phyloP scores from a whole-genome alignment of 176 grass and related monocot species.

The Chloris gayana region DNA sequence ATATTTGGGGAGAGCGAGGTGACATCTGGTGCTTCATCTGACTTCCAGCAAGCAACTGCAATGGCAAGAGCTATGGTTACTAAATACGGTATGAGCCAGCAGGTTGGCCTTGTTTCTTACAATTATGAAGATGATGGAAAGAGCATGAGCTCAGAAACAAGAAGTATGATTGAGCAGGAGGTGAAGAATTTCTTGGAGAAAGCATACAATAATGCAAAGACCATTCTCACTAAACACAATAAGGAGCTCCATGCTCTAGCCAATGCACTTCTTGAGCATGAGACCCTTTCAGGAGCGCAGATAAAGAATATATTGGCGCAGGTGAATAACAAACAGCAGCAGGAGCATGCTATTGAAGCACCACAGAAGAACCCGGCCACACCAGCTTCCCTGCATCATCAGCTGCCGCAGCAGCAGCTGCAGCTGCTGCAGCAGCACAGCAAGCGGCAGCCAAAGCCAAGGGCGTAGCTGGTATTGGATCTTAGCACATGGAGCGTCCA shows the following conservation, averaged over 20 bases:
- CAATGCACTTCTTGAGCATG: constrained; percentile 83
- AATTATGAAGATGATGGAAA: constrained; percentile 80
- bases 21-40: constrained; percentile 84
- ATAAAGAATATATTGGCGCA: constrained; percentile 84
- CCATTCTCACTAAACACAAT: constrained; percentile 75
- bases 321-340: constrained; percentile 56
- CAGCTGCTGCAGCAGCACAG: constrained; percentile 61
- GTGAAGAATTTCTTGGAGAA: constrained; percentile 79
- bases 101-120: constrained; percentile 81
- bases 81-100: constrained; percentile 93
- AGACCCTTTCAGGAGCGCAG: constrained; percentile 83
- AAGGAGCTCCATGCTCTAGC: constrained; percentile 90
- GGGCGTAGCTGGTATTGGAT: constrained; percentile 82
- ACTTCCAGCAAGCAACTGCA: constrained; percentile 76
- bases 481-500: constrained; percentile 42
- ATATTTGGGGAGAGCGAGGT: constrained; percentile 96
- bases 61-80: constrained; percentile 91
- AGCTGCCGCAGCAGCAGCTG: constrained; percentile 48
- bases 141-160: constrained; percentile 93
- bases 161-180: constrained; percentile 85
- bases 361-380: constrained; percentile 61
- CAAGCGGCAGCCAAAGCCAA: constrained; percentile 77
- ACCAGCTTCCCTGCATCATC: constrained; percentile 51
- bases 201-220: constrained; percentile 92
- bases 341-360: constrained; percentile 60